Conservation (phyloP, 129 eudicot species). For the Chrysanthemum lavandulifolium region DNA sequence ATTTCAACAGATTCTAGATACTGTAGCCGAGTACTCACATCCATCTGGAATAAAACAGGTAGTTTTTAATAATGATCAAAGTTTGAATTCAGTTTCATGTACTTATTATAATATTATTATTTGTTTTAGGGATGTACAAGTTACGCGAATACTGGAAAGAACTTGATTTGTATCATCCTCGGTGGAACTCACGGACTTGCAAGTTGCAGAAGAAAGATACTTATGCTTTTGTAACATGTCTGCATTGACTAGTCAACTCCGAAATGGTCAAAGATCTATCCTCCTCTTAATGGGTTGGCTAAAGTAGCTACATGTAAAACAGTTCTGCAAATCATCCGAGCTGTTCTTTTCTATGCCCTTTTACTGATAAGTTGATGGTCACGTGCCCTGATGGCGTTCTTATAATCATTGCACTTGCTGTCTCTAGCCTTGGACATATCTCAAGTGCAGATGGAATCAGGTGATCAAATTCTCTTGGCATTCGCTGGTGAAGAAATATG, state of each 20-base stretch:
- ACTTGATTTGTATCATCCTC: constrained; percentile 92
- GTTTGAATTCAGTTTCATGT: neutral
- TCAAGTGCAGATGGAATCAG: constrained; percentile 49
- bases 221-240: constrained; percentile 76
- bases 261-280: constrained; percentile 73
- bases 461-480: constrained; percentile 65
- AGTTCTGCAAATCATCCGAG: constrained; percentile 73
- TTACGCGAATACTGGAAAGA: constrained; percentile 87
- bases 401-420: constrained; percentile 73
- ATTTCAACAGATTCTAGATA: constrained; percentile 77
- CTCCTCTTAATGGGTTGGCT: constrained; percentile 74
- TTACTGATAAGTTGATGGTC: constrained; percentile 60
- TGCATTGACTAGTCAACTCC: constrained; percentile 81
- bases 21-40: constrained; percentile 71
- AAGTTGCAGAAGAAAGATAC: constrained; percentile 95
- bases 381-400: constrained; percentile 86
- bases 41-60: constrained; percentile 99
- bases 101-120: constrained; percentile 10
- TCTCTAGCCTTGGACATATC: constrained; percentile 75
- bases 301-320: constrained; percentile 78
- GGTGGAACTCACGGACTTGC: constrained; percentile 90
- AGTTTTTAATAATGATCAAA: neutral
- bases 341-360: constrained; percentile 73
- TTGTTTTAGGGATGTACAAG: constrained; percentile 82
- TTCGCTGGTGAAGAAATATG: constrained; percentile 72